Percentiles rank a stretch among this genome's conserved stretches.
These are phyloP conservation scores for Phytophthora melonis DNA, from an alignment of 352 stramenopile species.

Conservation along the genomic window DNA sequence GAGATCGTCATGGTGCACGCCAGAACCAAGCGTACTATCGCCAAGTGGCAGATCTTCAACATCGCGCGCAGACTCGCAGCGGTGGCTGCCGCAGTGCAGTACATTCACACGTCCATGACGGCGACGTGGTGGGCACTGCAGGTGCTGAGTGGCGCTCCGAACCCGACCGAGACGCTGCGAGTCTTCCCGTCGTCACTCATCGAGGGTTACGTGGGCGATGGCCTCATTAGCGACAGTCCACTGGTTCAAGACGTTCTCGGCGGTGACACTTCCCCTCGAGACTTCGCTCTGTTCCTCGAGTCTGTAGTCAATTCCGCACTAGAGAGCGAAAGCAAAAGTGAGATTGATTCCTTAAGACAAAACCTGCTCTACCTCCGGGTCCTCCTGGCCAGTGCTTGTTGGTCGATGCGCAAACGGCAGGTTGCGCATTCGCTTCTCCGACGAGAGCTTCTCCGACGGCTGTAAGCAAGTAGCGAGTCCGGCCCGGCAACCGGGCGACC, in stretches of 20 bases:
- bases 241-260: constrained; percentile 29
- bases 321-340: too few species aligned
- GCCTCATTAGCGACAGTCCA: constrained; percentile 35
- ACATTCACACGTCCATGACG: constrained; percentile 30
- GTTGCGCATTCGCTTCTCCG: too few species aligned
- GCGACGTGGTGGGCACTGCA: constrained; percentile 19
- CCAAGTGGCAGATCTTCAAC: constrained; percentile 19
- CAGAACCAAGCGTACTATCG: constrained; percentile 1
- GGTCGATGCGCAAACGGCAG: too few species aligned
- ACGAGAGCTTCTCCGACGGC: too few species aligned
- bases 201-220: constrained; percentile 29
- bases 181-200: constrained; percentile 23
- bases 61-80: constrained; percentile 23
- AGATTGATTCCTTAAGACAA: too few species aligned
- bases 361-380: too few species aligned
- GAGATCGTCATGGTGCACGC: constrained; percentile 9
- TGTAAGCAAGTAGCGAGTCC: too few species aligned
- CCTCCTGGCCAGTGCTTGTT: too few species aligned
- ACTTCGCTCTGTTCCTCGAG: constrained; percentile 42
- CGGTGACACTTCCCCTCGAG: constrained; percentile 30
- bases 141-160: constrained; percentile 21
- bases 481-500: too few species aligned
- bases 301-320: too few species aligned
- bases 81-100: constrained; percentile 33
- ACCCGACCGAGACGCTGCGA: constrained; percentile 8